These are phyloP conservation scores for Psidium friedrichsthalianum DNA, from an alignment of 345 rosid genomes.

Conservation along the genomic window DNA sequence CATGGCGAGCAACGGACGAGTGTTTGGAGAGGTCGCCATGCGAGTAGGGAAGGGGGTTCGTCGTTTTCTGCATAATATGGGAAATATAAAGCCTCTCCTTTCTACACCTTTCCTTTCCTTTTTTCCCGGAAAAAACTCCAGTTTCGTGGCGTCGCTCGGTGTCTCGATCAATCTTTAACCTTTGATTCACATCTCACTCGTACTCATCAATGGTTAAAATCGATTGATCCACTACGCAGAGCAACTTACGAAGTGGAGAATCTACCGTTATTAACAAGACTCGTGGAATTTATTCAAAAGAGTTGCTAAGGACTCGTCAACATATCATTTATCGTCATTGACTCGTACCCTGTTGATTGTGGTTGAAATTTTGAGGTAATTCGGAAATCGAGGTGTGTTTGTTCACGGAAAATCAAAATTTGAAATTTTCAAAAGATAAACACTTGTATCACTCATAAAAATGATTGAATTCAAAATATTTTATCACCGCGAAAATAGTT, in stretches of 20 bases:
- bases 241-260: not conserved
- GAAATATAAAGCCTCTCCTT: not conserved
- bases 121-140: not conserved
- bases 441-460: too few relatives aligned
- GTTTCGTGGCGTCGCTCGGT: not conserved
- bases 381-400: too few relatives aligned
- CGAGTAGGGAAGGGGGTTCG: not conserved
- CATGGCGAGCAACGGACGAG: conserved; percentile 16
- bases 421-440: too few relatives aligned
- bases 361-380: too few relatives aligned
- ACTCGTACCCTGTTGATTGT: not conserved
- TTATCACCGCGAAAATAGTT: too few relatives aligned
- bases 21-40: not conserved
- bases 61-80: not conserved
- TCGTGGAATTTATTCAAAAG: not conserved
- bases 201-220: not conserved
- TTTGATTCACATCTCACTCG: not conserved
- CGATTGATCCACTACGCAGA: not conserved
- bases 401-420: too few relatives aligned
- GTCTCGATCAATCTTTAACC: not conserved
- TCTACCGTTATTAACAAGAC: not conserved
- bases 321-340: not conserved
- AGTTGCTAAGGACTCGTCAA: not conserved
- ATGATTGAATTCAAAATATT: too few relatives aligned
- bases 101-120: not conserved